Base-by-base conservation (phyloP, 768 basidiomycete genomes). In the Xanthoconium stramineum region DNA sequence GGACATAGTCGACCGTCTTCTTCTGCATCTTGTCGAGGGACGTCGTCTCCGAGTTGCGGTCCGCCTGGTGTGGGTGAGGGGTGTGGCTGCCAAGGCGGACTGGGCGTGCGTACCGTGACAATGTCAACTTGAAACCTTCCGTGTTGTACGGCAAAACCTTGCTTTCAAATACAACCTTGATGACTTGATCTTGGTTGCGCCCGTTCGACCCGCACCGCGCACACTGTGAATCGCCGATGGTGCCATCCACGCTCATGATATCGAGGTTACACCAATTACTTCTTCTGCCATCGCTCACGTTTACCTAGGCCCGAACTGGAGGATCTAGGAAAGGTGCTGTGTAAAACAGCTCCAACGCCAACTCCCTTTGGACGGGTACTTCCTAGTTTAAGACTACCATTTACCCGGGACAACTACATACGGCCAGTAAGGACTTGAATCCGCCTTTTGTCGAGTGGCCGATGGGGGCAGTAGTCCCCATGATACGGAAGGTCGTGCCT, bases 31-130 rank as follows among this genome's bases (percentile, higher is more conserved):
- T 60, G 13, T 52, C 24, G 3, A 62, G 19, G 15, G 62, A 38
- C 11, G 29, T 42, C 15, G 53, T 46, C 5, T 59, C 60, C 24
- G 24, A 24, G 24, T 24, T 24, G 3, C 61, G 65, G 49, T 73
- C 70, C 0, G 72, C 70, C 70, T 71, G 33, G 12, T 30, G 13
- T 1, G 56, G 1, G 32, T n/a, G 17, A 51, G 43, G 14, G 28
- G 49, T 7, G 17, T n/a, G 15, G 1, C 14, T 1, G 3, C 39
- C n/a, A 4, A 24, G 24, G 24, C 24, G 24, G 2, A 24, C 24
- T 24, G 19, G 1, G 14, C 7, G 11, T 6, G 33, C 24, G 46
- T 46, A 81, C 86, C 79, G 88, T 88, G 45, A 88, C n/a, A n/a
- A 20, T 29, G 46, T 55, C 53, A 32, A 9, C 11, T 35, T 48